A percentile compares a stretch with the other conserved stretches of the same genome.
Conservation (phyloP, 2,329 filamentous ascomycete genomes). For the Diaporthe sp. region DNA sequence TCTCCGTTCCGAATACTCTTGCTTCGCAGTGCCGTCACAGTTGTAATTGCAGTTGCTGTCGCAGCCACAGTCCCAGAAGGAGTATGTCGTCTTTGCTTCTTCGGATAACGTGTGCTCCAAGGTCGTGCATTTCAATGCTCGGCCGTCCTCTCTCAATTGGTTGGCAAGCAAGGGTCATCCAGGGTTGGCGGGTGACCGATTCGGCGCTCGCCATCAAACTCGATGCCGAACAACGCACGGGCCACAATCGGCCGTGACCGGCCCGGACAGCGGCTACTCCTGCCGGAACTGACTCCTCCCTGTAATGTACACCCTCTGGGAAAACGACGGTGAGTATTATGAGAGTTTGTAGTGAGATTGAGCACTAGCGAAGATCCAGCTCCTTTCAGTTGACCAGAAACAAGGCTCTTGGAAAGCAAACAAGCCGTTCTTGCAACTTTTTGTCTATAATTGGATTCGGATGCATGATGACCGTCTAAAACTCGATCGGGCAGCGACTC, state of each 20-base stretch:
- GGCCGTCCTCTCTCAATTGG: no score
- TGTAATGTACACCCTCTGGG: neutral
- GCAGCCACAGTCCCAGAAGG: neutral
- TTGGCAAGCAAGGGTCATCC: neutral
- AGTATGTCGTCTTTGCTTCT: neutral
- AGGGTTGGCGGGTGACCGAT: neutral
- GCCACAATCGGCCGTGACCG: neutral
- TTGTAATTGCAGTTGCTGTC: neutral
- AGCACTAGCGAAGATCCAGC: neutral
- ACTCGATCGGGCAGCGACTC: conserved; percentile 21
- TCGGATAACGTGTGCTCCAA: neutral
- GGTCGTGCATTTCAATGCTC: neutral
- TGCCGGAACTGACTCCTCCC: conserved; percentile 14
- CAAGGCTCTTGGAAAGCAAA: neutral
- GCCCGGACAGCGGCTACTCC: conserved; percentile 1
- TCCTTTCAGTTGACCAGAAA: neutral
- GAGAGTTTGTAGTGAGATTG: neutral
- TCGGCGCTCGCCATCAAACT: conserved; percentile 4
- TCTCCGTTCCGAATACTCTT: neutral
- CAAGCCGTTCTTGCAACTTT: no score
- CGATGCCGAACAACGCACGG: conserved; percentile 12
- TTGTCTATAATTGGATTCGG: neutral
- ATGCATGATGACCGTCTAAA: neutral
- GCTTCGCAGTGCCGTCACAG: neutral
- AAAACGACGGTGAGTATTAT: neutral